phyloP scores from a whole-genome alignment of 2,329 filamentous ascomycete genomes.

The Verticillium dahliae region DNA sequence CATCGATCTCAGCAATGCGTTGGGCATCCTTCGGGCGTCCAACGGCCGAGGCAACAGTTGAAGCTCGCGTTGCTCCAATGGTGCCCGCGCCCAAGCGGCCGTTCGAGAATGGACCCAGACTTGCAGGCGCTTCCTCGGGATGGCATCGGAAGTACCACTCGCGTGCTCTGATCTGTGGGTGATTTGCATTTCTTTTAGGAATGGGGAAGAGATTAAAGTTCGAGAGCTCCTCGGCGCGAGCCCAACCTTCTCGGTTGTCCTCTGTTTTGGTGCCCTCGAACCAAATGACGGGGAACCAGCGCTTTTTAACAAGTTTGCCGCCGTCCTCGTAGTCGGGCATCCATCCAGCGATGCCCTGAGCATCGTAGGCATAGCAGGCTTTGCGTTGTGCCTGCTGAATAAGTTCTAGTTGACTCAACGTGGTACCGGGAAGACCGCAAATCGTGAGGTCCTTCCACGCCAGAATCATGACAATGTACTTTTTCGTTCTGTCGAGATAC shows the following conservation, averaged over 20 bases:
- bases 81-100: not conserved
- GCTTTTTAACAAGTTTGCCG: constrained; percentile 4
- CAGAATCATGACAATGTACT: constrained; percentile 12
- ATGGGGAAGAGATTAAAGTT: not conserved
- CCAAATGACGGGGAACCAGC: constrained; percentile 12
- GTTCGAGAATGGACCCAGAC: not conserved
- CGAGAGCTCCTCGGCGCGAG: not conserved
- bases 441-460: constrained; percentile 9
- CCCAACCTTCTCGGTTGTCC: not conserved
- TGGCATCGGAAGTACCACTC: not conserved
- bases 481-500: constrained; percentile 1
- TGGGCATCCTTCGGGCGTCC: not conserved
- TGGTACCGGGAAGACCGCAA: constrained; percentile 4
- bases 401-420: not conserved
- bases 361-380: constrained; percentile 9
- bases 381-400: not conserved
- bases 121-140: not conserved
- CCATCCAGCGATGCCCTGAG: constrained; percentile 11
- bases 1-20: not conserved
- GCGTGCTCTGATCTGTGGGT: not conserved
- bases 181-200: not conserved
- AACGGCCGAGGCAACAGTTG: not conserved
- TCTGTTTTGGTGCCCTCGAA: constrained; percentile 11
- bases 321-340: constrained; percentile 10
- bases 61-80: not conserved